These are phyloP conservation scores for Puccinia triticina DNA, from an alignment of 1,284 basidiomycete genomes.

Conservation along the genomic window DNA sequence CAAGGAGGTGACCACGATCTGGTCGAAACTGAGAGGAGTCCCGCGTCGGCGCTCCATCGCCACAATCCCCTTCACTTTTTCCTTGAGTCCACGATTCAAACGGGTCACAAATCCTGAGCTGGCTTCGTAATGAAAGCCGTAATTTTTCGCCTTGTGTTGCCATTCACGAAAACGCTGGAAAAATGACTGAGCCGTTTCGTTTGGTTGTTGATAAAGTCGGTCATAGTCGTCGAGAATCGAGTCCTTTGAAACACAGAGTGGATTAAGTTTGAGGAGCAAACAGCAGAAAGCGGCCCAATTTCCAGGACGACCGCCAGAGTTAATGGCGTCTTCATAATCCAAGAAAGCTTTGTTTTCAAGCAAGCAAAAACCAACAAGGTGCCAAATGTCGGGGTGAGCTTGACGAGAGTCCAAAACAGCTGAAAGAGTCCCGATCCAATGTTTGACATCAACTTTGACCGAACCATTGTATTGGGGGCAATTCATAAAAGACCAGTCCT, in stretches of 20 bases:
- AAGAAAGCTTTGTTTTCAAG: too few relatives aligned
- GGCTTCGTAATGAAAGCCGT: conserved; percentile 6
- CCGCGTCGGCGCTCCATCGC: not conserved
- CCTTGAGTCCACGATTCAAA: not conserved
- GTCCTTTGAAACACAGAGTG: not conserved
- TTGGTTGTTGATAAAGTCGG: not conserved
- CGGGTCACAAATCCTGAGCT: not conserved
- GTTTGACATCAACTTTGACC: too few relatives aligned
- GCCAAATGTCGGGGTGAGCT: too few relatives aligned
- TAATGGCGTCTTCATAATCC: too few relatives aligned
- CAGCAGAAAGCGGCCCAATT: not conserved
- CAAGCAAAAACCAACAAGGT: too few relatives aligned
- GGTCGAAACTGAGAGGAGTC: not conserved
- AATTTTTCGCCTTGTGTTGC: conserved; percentile 4
- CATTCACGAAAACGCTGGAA: not conserved
- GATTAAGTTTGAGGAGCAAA: not conserved
- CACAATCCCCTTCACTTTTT: not conserved
- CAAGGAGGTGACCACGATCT: not conserved
- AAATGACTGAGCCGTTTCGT: not conserved
- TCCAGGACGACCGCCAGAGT: not conserved
- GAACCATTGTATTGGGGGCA: too few relatives aligned
- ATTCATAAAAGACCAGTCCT: too few relatives aligned
- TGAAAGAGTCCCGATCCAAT: too few relatives aligned
- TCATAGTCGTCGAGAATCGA: not conserved
- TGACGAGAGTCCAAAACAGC: too few relatives aligned